Evolutionary conservation across 140 eudicot species (phyloP), one percentile per base, ranked within the genome.

Genomic region (Senecio squalidus): DNA sequence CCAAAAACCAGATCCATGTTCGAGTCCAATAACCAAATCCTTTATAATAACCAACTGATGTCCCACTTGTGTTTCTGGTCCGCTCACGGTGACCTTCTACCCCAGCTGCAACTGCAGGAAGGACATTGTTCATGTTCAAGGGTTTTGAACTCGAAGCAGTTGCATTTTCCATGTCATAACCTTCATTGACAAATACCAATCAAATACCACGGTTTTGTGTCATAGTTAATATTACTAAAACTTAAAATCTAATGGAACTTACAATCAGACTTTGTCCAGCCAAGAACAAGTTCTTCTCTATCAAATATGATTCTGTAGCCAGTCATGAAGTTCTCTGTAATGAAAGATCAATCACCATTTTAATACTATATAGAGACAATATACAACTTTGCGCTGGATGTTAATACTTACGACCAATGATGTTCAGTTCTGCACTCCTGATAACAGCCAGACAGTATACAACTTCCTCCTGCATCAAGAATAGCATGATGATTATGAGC

Each of bases 221-320:
- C 14, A 0, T 51, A 24, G 9, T 59, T 26, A 6, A 9, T 8
- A 17, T 38, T 13, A 55, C 52, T 1, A 17, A 4, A 27, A 20
- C 14, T 41, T 25, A 55, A 48, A 47, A 9, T 34, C 62, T n/a
- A n/a, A 39, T 0, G 49, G 31, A 56, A 75, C 86, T 75, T 62
- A 89, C 97, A 89, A 54, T 89, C 79, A 1, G 78, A 85, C 29
- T 71, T 76, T 74, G 73, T 74, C 97, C 97, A 89, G 27, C 97
- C 95, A 29, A 89, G 87, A 16, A 80, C 71, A 23, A 83, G 88
- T 68, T 82, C 86, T 74, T 89, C 95, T 70, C 94, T 69, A 65
- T 89, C 90, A 78, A 89, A 89, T 43, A 89, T 95, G 5, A 89
- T 73, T n/a, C 89, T 81, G 76, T 90, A 80, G 60, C 97, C 94